These are phyloP conservation scores for Globisporangium camurandrum DNA, from an alignment of 352 stramenopile species.

Conservation along the genomic window DNA sequence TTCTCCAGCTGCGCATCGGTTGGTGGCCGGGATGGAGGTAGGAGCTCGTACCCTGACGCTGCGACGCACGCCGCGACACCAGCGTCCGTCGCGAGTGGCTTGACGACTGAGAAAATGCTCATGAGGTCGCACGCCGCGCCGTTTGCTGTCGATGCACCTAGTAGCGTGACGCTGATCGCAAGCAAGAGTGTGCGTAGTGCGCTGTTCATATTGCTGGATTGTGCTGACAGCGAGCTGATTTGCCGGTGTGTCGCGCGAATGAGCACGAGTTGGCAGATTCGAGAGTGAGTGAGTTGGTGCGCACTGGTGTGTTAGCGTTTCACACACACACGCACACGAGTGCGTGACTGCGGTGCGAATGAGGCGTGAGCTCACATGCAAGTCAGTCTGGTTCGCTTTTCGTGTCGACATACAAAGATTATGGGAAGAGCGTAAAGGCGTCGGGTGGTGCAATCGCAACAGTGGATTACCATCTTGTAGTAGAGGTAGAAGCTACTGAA, in stretches of 20 bases:
- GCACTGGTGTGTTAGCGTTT: not conserved
- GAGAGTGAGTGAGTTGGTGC: conserved; percentile 2
- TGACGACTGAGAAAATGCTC: conserved; percentile 25
- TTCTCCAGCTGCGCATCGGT: conserved; percentile 26
- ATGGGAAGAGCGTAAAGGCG: too few species aligned
- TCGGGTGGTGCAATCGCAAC: too few species aligned
- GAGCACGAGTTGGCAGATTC: not conserved
- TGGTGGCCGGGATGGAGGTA: conserved; percentile 18
- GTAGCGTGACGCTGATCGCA: conserved; percentile 1
- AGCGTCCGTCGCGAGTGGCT: conserved; percentile 23
- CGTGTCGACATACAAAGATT: too few species aligned
- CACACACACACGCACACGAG: not conserved
- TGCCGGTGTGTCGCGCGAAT: not conserved
- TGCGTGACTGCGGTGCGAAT: conserved; percentile 1
- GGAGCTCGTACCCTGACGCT: conserved; percentile 24
- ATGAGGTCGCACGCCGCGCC: conserved; percentile 24
- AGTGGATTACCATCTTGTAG: too few species aligned
- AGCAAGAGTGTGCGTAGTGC: not conserved
- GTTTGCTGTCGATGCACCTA: not conserved
- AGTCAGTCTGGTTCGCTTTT: too few species aligned
- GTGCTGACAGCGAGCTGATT: too few species aligned
- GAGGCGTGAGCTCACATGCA: too few species aligned
- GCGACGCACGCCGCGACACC: conserved; percentile 27
- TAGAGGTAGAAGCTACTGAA: too few species aligned
- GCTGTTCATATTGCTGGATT: conserved; percentile 4